Percentiles rank a stretch among this genome's conserved stretches.
phyloP scores from a whole-genome alignment of 768 basidiomycete genomes.

The Gloeostereum incarnatum region DNA sequence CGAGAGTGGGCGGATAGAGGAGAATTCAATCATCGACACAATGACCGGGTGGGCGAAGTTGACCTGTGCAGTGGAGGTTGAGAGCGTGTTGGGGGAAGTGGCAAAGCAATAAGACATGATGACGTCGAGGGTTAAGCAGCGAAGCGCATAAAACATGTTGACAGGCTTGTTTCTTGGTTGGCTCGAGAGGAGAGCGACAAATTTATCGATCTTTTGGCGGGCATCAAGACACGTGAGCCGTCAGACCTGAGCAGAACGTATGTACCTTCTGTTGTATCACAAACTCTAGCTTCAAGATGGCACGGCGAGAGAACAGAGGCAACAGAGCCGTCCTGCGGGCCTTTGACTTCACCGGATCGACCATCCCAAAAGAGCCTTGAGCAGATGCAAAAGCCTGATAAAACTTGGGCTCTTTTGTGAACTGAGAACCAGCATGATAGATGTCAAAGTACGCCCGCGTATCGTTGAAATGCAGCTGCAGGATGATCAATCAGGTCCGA shows the following conservation, averaged over 20 bases:
- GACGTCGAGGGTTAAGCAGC: conserved; percentile 27
- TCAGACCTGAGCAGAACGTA: not conserved
- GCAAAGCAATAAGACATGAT: conserved; percentile 30
- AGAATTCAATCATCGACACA: too few species aligned
- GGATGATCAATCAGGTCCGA: not conserved
- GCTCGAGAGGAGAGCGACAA: conserved; percentile 4
- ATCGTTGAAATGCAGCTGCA: conserved; percentile 4
- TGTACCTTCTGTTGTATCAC: conserved; percentile 9
- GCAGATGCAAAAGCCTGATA: conserved; percentile 11
- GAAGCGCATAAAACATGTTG: conserved; percentile 29
- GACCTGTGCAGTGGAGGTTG: too few species aligned
- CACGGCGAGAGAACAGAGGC: conserved; percentile 13
- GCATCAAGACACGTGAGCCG: not conserved
- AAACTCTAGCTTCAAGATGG: conserved; percentile 11
- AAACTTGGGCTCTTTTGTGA: conserved; percentile 11
- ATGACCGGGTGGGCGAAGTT: too few species aligned
- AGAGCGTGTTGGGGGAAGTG: conserved; percentile 14
- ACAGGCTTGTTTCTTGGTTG: conserved; percentile 9
- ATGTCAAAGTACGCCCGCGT: conserved; percentile 4
- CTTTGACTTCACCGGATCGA: conserved; percentile 9
- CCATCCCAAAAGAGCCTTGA: conserved; percentile 9
- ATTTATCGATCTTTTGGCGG: not conserved
- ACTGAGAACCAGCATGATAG: conserved; percentile 5
- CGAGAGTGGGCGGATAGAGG: conserved; percentile 17
- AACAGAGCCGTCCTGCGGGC: conserved; percentile 7